Evolutionary conservation across 148 eudicot species (phyloP), one percentile per base, ranked within the genome.

Genomic region (Polygonum maritimum): DNA sequence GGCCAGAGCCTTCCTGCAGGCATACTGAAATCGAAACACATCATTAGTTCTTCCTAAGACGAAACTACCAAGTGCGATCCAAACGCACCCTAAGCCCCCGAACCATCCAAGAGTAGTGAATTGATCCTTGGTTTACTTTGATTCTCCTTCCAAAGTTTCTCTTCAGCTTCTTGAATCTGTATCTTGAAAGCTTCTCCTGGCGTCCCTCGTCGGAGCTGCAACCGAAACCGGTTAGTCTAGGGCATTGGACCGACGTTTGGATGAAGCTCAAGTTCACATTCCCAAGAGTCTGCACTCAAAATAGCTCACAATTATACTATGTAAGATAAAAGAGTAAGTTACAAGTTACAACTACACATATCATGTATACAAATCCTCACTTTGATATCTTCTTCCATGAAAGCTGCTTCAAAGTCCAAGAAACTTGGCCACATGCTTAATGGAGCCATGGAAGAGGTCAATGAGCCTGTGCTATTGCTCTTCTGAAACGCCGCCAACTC

Each of bases 1-100:
- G 12, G 98, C 98, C 57, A 94, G 84, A 52, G 96, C 96, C 87
- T 94, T 94, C 88, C 98, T 90, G 92, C 98, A 94, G 13, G 98
- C 98, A 79, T 94, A 94, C 98, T 94, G 95, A 77, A 85, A 67
- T 21, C 14, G 14, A 11, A 35, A 47, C 15, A 11, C n/a, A 75
- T 38, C 2, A 76, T 6, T 44, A 5, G 47, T 44, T 7, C 47
- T 44, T 6, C 47, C 47, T 44, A 44, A 44, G 47, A 44, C 6
- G 9, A 44, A 44, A 44, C 9, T 7, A 44, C 9, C 10, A 44
- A 44, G 47, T 7, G 47, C 47, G 47, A 44, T 44, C 47, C 47
- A 6, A 44, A 44, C 47, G 9, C 47, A 44, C 10, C 10, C 7
- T 51, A 7, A 51, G 19, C 57, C 18, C 22, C 19, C 33, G 15